Evolutionary conservation across 345 rosid species (phyloP), one percentile per base, ranked within the genome.

Genomic region (Acer yangbiense): DNA sequence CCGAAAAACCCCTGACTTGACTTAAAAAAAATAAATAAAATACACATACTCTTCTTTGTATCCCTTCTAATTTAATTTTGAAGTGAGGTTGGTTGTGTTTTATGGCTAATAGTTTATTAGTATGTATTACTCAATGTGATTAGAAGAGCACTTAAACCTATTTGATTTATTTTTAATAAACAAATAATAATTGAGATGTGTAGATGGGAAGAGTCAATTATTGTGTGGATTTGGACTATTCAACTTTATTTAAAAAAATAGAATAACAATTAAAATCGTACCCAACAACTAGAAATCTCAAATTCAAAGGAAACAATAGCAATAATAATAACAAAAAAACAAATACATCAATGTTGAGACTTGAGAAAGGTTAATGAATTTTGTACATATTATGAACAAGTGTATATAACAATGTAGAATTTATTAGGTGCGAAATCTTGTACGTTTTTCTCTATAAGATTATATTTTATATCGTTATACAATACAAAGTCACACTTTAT

Each of bases 151-250:
- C 23, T 17, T 10, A 12, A 41, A 20, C 3, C 9, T 1, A n/a
- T 41, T 16, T 13, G 8, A 16, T 46, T 35, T 18, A 1, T 29
- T 50, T 14, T 9, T 21, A 6, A 65, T 18, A 75, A 66, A 50
- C 14, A 75, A 52, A 11, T 65, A 44, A 39, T 23, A 62, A 74
- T 43, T 43, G 20, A 61, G 52, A 75, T 68, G 60, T 46, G 32
- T 63, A 25, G 35, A 27, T 63, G 12, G 44, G 60, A 65, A 29
- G 62, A 12, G 78, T 77, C 78, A 77, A 79, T 79, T 79, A 39
- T 82, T 85, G 62, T 77, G 82, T 70, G 64, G 65, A 66, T 61
- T 81, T 65, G 67, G 80, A 81, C 71, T 18, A 76, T 41, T 79
- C 81, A 43, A 70, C 57, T 35, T 70, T 65, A 17, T 73, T 61